Evolutionary conservation across 1,284 basidiomycete genomes (phyloP).

Genomic region (Mycosarcoma maydis): DNA sequence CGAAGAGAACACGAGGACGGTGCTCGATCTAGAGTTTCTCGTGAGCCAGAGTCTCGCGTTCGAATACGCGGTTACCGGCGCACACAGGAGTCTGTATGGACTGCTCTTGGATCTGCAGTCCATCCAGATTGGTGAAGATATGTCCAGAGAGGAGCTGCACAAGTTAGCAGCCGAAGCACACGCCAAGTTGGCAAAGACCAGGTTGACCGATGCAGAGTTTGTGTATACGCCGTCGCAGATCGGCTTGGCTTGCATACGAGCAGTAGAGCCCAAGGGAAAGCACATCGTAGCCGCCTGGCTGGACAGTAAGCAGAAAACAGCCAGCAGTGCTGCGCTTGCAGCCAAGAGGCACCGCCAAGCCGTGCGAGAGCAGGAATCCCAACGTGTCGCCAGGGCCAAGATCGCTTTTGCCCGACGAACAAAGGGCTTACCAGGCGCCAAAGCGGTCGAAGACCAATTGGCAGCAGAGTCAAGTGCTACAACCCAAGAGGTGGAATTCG

Average conservation of each 20-base stretch:
- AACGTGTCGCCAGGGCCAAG: conserved; percentile 17
- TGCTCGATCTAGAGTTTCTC: conserved; percentile 92
- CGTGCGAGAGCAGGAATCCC: conserved; percentile 17
- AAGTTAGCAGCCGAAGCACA: conserved; percentile 36
- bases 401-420: conserved; percentile 16
- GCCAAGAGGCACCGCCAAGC: conserved; percentile 12
- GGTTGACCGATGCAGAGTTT: conserved; percentile 90
- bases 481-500: conserved; percentile 14
- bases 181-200: conserved; percentile 70
- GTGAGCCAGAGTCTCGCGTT: conserved; percentile 92
- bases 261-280: conserved; percentile 47
- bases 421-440: conserved; percentile 33
- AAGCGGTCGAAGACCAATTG: conserved; percentile 32
- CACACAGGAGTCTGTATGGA: conserved; percentile 88
- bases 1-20: conserved; percentile 74
- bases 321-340: conserved; percentile 1
- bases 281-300: conserved; percentile 76
- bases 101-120: conserved; percentile 91
- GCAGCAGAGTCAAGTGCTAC: neutral
- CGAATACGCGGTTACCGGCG: conserved; percentile 90
- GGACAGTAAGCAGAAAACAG: conserved; percentile 21
- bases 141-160: conserved; percentile 33
- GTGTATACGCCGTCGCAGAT: conserved; percentile 93
- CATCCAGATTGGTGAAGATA: neutral
- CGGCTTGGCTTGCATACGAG: conserved; percentile 78